Evolutionary conservation across 2,329 filamentous ascomycete genomes (phyloP).

Genomic region (Botrytis squamosa): DNA sequence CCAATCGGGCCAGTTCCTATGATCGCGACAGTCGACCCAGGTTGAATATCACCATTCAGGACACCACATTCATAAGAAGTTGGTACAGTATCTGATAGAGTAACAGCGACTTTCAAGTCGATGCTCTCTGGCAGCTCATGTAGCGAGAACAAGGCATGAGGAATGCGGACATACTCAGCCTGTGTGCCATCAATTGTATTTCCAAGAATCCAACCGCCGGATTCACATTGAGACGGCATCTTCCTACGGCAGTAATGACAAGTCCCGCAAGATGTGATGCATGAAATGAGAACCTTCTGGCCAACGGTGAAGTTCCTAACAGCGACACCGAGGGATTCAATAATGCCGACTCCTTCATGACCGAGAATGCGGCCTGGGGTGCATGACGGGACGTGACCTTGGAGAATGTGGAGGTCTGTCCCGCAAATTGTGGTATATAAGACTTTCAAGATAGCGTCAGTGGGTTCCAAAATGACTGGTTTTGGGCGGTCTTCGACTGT

Average conservation of each 20-base stretch:
- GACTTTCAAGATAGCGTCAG: conserved; percentile 51
- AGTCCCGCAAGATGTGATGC: conserved; percentile 51
- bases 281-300: conserved; percentile 52
- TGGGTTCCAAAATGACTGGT: conserved; percentile 44
- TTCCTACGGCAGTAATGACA: conserved; percentile 52
- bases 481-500: conserved; percentile 53
- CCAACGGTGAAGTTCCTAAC: conserved; percentile 50
- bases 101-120: conserved; percentile 73
- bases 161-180: conserved; percentile 82
- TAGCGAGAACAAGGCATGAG: conserved; percentile 77
- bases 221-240: conserved; percentile 53
- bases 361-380: conserved; percentile 49
- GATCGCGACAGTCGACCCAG: conserved; percentile 52
- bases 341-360: conserved; percentile 53
- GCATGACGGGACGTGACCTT: conserved; percentile 52
- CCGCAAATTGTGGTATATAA: conserved; percentile 53
- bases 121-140: conserved; percentile 73
- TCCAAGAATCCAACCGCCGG: conserved; percentile 54
- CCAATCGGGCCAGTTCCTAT: conserved; percentile 50
- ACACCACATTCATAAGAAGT: conserved; percentile 57
- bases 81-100: conserved; percentile 56
- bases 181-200: conserved; percentile 73
- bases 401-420: conserved; percentile 55
- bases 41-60: conserved; percentile 50
- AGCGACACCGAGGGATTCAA: conserved; percentile 46